These are phyloP conservation scores for Entomortierella lignicola DNA, from an alignment of 192 early-diverging fungal species.

Conservation along the genomic window DNA sequence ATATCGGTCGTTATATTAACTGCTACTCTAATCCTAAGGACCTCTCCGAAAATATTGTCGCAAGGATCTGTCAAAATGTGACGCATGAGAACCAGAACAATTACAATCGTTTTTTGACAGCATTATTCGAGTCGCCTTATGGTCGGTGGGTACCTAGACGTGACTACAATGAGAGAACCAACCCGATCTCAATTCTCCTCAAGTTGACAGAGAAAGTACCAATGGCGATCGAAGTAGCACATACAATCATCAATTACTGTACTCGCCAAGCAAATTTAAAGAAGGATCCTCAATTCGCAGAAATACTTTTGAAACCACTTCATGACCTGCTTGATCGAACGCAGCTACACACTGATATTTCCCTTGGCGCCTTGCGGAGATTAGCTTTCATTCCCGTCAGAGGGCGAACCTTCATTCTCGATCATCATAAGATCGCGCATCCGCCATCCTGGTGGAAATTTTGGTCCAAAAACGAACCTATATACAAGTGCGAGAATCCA, in stretches of 20 bases:
- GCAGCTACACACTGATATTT: background rate
- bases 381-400: conserved; percentile 15
- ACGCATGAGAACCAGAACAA: background rate
- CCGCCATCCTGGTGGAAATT: conserved; percentile 2
- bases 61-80: background rate
- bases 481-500: conserved; percentile 16
- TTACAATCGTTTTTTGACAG: background rate
- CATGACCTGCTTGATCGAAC: background rate
- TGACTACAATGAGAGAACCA: conserved; percentile 1
- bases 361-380: background rate
- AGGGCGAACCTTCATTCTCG: background rate
- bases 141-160: conserved; percentile 20
- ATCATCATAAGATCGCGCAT: conserved; percentile 9
- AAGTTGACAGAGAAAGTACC: background rate
- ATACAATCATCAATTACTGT: conserved; percentile 20
- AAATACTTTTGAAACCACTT: background rate
- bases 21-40: background rate
- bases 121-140: background rate
- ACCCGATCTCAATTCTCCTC: conserved; percentile 4
- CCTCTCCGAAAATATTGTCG: background rate
- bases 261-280: background rate
- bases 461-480: background rate
- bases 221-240: background rate
- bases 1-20: conserved; percentile 8
- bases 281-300: background rate